phyloP scores from a whole-genome alignment of 2,329 filamentous ascomycete species.

The Microdochium paspali region DNA sequence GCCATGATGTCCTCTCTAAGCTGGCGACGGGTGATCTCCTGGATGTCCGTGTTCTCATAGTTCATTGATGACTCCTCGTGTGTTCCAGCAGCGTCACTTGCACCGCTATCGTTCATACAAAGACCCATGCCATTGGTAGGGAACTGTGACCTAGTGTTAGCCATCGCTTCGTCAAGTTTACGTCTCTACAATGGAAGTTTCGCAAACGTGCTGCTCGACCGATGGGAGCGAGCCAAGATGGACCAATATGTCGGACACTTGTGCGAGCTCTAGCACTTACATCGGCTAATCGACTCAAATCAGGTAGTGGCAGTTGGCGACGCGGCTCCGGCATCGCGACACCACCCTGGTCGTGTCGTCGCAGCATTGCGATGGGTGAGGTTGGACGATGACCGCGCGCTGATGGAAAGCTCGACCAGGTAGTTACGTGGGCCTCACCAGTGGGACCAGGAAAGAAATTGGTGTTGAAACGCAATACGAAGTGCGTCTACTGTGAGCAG shows the following conservation, averaged over 20 bases:
- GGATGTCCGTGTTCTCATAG: conserved; percentile 18
- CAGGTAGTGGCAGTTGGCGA: background rate
- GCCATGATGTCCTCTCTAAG: conserved; percentile 30
- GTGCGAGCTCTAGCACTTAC: background rate
- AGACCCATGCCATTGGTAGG: background rate
- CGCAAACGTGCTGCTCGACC: no score
- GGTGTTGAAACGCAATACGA: no score
- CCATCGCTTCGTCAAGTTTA: no score
- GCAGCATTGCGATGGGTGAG: background rate
- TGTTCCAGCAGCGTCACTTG: background rate
- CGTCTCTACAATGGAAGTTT: no score
- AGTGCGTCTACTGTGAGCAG: no score
- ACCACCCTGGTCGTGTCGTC: background rate
- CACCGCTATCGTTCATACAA: no score
- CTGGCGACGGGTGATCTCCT: conserved; percentile 23
- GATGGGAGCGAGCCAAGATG: no score
- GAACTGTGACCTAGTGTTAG: background rate
- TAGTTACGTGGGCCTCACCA: background rate
- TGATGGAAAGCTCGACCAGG: background rate
- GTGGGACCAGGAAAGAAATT: no score
- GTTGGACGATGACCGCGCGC: background rate
- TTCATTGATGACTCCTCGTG: conserved; percentile 3
- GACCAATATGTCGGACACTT: no score
- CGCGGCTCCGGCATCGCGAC: background rate
- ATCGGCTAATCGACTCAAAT: background rate